phyloP scores from a whole-genome alignment of 176 grass and related monocot species.

The Phoenix roebelenii region DNA sequence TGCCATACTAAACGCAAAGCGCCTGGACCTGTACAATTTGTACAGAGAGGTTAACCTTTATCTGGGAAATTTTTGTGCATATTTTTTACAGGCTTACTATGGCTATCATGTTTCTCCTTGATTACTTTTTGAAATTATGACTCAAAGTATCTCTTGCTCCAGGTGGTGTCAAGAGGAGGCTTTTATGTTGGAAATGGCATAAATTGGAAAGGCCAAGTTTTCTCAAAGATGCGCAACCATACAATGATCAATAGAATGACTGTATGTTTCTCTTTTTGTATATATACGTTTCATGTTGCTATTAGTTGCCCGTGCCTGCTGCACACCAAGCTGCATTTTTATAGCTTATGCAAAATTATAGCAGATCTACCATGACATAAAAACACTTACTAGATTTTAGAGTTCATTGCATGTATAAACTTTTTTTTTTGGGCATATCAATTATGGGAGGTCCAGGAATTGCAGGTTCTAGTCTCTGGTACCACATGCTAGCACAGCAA shows the following conservation, averaged over 20 bases:
- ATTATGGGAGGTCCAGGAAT: no score
- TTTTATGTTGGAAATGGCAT: slow-evolving; percentile 97
- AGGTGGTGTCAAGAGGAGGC: slow-evolving; percentile 94
- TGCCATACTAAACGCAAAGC: slow-evolving; percentile 90
- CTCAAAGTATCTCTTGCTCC: slow-evolving; percentile 13
- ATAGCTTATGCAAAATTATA: no score
- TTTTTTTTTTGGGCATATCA: no score
- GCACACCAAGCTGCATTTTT: no score
- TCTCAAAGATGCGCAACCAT: slow-evolving; percentile 94
- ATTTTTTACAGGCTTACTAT: slow-evolving; percentile 6
- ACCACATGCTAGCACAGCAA: no score
- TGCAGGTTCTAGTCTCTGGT: no score
- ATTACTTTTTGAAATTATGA: slow-evolving; percentile 1
- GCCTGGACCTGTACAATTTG: slow-evolving; percentile 92
- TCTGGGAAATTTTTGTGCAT: background rate
- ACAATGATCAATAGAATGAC: slow-evolving; percentile 75
- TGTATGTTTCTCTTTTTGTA: slow-evolving; percentile 24
- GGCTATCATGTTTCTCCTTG: slow-evolving; percentile 2
- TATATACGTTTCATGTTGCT: no score
- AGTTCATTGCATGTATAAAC: no score
- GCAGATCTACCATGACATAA: no score
- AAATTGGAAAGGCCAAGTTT: slow-evolving; percentile 97
- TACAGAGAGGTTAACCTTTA: slow-evolving; percentile 71
- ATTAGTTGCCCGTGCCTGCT: no score
- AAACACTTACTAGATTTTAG: no score